A percentile compares a stretch with the other conserved stretches of the same genome.
These are phyloP conservation scores for Kuraishia piskuri DNA, from an alignment of 805 yeast genomes.

Conservation along the genomic window DNA sequence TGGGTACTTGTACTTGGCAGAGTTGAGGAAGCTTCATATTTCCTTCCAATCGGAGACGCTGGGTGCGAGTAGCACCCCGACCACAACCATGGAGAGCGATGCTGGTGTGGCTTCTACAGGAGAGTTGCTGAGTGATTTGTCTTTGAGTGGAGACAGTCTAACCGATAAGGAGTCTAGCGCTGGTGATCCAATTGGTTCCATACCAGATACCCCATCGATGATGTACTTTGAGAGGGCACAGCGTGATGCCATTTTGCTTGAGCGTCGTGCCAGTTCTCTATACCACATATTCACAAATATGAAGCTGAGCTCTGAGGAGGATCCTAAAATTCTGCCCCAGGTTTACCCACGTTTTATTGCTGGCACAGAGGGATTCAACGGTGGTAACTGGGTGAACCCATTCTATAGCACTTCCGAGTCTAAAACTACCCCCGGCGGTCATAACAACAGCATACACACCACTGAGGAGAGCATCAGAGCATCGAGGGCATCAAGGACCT, in stretches of 20 bases:
- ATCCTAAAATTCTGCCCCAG: constrained; percentile 40
- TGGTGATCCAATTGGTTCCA: not conserved
- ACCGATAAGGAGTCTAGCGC: not conserved
- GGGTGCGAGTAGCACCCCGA: not conserved
- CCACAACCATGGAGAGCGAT: not conserved
- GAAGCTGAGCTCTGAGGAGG: constrained; percentile 8
- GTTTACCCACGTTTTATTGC: constrained; percentile 60
- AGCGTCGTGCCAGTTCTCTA: constrained; percentile 10
- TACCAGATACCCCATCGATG: not conserved
- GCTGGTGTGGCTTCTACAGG: not conserved
- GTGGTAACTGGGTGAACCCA: constrained; percentile 76
- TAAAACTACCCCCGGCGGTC: not conserved
- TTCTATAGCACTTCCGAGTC: constrained; percentile 26
- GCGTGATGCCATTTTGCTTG: constrained; percentile 13
- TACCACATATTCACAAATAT: constrained; percentile 10
- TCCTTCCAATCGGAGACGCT: not conserved
- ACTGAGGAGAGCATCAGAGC: not conserved
- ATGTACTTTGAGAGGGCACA: constrained; percentile 14
- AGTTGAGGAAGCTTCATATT: constrained; percentile 12
- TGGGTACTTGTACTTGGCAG: constrained; percentile 50
- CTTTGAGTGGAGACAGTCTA: not conserved
- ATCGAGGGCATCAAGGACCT: not conserved
- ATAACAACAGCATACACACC: not conserved
- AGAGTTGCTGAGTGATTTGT: not conserved
- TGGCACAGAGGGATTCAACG: constrained; percentile 46